Conservation (phyloP, 805 yeast genomes). For the Clavispora vitiphila region DNA sequence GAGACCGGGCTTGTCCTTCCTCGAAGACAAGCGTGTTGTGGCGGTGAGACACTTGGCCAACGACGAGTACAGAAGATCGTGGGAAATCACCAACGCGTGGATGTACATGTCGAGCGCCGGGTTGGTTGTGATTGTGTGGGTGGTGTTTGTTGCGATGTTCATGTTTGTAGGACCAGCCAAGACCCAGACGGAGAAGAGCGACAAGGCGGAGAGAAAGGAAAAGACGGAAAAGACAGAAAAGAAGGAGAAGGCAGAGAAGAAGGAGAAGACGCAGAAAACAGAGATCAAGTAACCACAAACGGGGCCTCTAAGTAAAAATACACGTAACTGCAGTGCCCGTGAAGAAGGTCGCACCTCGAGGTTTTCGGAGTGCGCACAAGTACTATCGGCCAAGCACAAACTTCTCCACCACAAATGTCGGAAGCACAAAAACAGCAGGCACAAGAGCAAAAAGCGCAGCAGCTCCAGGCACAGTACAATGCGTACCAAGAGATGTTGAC, state of each 20-base stretch:
- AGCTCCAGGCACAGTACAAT: slow-evolving; percentile 39
- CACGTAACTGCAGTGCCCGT: no score
- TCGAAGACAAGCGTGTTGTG: slow-evolving; percentile 62
- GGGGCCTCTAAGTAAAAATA: no score
- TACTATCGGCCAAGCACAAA: neutral
- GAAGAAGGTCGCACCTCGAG: no score
- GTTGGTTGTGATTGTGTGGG: slow-evolving; percentile 71
- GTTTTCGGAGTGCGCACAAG: neutral
- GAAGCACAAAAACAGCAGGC: slow-evolving; percentile 13
- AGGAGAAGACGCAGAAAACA: neutral
- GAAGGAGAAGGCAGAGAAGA: neutral
- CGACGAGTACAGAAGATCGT: slow-evolving; percentile 89
- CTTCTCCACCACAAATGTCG: slow-evolving; percentile 7
- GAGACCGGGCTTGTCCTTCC: slow-evolving; percentile 68
- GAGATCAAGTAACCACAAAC: neutral
- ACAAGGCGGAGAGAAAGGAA: slow-evolving; percentile 1
- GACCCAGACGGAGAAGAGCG: neutral
- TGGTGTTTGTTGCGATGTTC: slow-evolving; percentile 67
- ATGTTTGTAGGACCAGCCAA: slow-evolving; percentile 30
- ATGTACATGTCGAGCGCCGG: slow-evolving; percentile 72
- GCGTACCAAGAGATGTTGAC: slow-evolving; percentile 33
- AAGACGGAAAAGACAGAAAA: neutral
- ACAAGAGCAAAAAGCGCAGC: slow-evolving; percentile 34
- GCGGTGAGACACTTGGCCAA: slow-evolving; percentile 92
- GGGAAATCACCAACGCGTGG: slow-evolving; percentile 93